These are phyloP conservation scores for Cladophialophora chaetospira DNA, from an alignment of 2,329 filamentous ascomycete species.

Conservation along the genomic window DNA sequence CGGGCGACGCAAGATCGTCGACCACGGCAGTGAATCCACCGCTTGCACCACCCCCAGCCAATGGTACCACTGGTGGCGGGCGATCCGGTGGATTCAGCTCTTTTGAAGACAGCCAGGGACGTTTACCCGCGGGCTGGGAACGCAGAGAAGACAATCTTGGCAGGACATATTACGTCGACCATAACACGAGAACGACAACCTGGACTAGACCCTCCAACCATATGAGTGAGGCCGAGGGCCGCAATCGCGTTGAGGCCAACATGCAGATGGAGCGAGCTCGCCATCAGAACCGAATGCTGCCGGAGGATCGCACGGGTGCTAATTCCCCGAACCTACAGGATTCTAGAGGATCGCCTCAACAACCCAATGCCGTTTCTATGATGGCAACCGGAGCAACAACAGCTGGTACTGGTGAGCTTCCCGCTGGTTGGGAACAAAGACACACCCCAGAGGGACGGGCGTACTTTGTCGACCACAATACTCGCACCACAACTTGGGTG, in stretches of 20 bases:
- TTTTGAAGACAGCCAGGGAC: conserved; percentile 94
- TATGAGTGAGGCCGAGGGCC: conserved; percentile 73
- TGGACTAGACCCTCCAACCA: conserved; percentile 88
- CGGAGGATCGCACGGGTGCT: conserved; percentile 90
- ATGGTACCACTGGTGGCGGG: conserved; percentile 37
- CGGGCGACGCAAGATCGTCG: conserved; percentile 30
- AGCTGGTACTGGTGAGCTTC: conserved; percentile 90
- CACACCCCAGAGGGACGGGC: conserved; percentile 92
- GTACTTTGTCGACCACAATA: conserved; percentile 99
- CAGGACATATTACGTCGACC: conserved; percentile 96
- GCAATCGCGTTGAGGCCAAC: conserved; percentile 80
- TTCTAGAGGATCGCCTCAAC: conserved; percentile 46
- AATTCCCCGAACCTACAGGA: conserved; percentile 79
- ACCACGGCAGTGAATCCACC: conserved; percentile 42
- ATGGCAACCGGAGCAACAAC: conserved; percentile 92
- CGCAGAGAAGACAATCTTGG: conserved; percentile 92
- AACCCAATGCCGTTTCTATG: conserved; percentile 68
- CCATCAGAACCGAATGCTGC: conserved; percentile 92
- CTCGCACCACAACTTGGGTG: conserved; percentile 96
- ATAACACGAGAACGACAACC: conserved; percentile 94
- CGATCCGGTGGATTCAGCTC: conserved; percentile 71
- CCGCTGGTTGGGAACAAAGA: conserved; percentile 93
- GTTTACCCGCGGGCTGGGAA: conserved; percentile 92
- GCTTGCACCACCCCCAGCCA: conserved; percentile 20
- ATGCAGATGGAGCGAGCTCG: conserved; percentile 90